These are phyloP conservation scores for Starmerella bombicola DNA, from an alignment of 805 yeast species.

Conservation along the genomic window DNA sequence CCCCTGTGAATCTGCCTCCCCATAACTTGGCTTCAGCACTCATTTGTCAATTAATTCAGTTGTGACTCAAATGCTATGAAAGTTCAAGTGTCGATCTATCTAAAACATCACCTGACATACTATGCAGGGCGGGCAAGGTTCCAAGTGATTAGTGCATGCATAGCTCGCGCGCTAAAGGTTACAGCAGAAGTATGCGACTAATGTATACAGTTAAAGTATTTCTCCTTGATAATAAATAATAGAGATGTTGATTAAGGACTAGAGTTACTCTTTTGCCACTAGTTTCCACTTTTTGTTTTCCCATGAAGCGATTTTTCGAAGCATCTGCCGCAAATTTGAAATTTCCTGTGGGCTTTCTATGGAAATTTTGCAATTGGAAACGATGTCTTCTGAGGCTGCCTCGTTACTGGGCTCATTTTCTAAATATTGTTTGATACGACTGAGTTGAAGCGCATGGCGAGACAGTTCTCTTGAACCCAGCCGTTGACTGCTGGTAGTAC, in stretches of 20 bases:
- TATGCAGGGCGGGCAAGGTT: too few species aligned
- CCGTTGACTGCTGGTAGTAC: slow-evolving; percentile 6
- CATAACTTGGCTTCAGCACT: slow-evolving; percentile 56
- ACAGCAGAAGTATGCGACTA: too few species aligned
- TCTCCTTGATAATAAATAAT: too few species aligned
- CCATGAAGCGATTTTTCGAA: slow-evolving; percentile 60
- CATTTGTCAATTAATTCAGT: too few species aligned
- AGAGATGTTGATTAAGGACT: too few species aligned
- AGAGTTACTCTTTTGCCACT: background rate
- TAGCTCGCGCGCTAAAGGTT: too few species aligned
- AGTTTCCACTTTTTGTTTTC: slow-evolving; percentile 12
- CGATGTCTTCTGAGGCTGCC: slow-evolving; percentile 41
- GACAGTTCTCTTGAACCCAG: slow-evolving; percentile 6
- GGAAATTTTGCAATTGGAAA: slow-evolving; percentile 30
- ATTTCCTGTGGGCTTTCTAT: slow-evolving; percentile 43
- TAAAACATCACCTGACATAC: too few species aligned
- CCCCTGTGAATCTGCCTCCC: slow-evolving; percentile 97
- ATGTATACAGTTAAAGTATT: background rate
- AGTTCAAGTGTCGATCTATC: too few species aligned
- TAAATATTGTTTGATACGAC: slow-evolving; percentile 34
- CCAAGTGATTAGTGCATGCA: too few species aligned
- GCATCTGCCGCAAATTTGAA: slow-evolving; percentile 50
- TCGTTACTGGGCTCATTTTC: slow-evolving; percentile 29
- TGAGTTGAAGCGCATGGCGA: slow-evolving; percentile 25
- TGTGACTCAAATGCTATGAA: too few species aligned